phyloP scores from a whole-genome alignment of 2,329 filamentous ascomycete genomes.

The Sporothrix brasiliensis region DNA sequence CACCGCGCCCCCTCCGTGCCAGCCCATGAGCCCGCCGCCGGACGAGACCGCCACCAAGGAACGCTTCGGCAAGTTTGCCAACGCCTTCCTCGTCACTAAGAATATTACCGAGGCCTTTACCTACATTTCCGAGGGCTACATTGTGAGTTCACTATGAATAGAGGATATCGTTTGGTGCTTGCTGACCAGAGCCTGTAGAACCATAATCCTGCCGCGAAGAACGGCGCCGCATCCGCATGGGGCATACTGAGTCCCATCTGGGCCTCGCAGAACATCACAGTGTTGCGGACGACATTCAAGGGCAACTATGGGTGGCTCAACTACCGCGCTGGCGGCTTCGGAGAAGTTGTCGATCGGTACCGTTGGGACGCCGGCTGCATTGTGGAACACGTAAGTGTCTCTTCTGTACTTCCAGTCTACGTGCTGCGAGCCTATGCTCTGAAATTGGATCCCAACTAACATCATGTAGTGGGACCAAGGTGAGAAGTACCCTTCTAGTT shows the following conservation, averaged over 20 bases:
- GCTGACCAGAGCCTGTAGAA: conserved; percentile 32
- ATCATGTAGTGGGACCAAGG: conserved; percentile 28
- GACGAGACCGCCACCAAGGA: conserved; percentile 36
- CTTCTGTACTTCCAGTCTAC: neutral
- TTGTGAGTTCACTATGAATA: conserved; percentile 32
- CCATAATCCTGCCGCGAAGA: conserved; percentile 37
- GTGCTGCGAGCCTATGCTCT: neutral
- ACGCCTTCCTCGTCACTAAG: conserved; percentile 39
- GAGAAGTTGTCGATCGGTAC: conserved; percentile 38
- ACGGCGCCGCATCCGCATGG: conserved; percentile 38
- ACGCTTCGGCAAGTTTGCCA: conserved; percentile 38
- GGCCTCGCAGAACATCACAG: conserved; percentile 38
- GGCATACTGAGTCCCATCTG: conserved; percentile 39
- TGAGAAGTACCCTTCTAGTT: conserved; percentile 23
- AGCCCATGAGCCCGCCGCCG: conserved; percentile 36
- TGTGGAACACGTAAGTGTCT: conserved; percentile 38
- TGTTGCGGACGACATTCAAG: conserved; percentile 38
- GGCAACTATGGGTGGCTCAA: conserved; percentile 39
- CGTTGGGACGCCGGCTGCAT: conserved; percentile 40
- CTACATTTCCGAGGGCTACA: conserved; percentile 39
- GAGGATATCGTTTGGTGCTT: neutral
- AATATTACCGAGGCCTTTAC: conserved; percentile 39
- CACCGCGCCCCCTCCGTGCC: conserved; percentile 29
- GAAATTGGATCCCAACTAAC: neutral
- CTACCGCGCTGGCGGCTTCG: conserved; percentile 36